Conservation (phyloP, 202 grass and related monocot genomes). For the Bolboschoenoplectus hybrid region DNA sequence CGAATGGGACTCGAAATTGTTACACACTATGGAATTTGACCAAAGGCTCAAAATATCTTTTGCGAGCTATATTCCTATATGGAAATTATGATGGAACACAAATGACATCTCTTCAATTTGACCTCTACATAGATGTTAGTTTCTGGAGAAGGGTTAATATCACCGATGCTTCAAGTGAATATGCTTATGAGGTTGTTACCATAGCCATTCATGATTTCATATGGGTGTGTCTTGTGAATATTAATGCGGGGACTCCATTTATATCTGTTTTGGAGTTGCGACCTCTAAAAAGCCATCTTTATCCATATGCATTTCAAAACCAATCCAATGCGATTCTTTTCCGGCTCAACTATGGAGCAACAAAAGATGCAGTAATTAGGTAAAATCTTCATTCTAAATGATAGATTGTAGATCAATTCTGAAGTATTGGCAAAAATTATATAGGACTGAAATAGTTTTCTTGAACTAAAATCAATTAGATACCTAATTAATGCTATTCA, state of each 20-base stretch:
- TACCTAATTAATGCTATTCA: no score
- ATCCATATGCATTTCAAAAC: neutral
- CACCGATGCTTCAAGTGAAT: conserved; percentile 18
- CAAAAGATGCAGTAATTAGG: conserved; percentile 1
- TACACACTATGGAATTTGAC: neutral
- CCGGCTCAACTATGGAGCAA: conserved; percentile 36
- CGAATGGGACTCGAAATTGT: conserved; percentile 35
- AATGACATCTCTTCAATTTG: conserved; percentile 31
- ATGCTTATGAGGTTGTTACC: conserved; percentile 32
- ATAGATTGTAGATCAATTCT: neutral
- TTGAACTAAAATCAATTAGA: no score
- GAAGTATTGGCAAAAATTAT: no score
- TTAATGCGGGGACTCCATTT: conserved; percentile 34
- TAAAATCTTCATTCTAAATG: neutral
- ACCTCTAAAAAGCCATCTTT: conserved; percentile 17
- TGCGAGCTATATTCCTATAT: neutral
- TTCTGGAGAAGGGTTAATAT: conserved; percentile 42
- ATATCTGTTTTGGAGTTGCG: conserved; percentile 44
- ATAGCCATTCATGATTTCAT: neutral
- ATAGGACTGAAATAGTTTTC: no score
- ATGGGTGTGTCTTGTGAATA: conserved; percentile 41
- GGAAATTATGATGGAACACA: conserved; percentile 41
- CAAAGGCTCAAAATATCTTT: neutral
- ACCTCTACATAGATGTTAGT: conserved; percentile 35
- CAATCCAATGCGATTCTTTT: conserved; percentile 9